A percentile compares a stretch with the other conserved stretches of the same genome.
These are phyloP conservation scores for Umbelopsis vinacea DNA, from an alignment of 192 early-diverging fungal genomes.

Conservation along the genomic window DNA sequence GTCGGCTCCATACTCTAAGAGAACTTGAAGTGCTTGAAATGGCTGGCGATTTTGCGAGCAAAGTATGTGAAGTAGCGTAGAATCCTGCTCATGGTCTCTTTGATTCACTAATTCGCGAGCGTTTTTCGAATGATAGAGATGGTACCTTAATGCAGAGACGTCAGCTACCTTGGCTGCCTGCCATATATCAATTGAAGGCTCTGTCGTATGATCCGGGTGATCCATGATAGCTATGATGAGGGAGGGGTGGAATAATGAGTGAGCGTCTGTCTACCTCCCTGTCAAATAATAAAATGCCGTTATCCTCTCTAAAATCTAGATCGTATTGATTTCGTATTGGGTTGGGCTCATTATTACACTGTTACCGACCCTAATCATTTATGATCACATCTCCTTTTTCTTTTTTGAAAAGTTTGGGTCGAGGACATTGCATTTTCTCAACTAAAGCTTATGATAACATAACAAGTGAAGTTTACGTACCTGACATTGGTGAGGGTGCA, in stretches of 20 bases:
- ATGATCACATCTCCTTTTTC: no score
- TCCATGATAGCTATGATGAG: background rate
- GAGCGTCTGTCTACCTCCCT: background rate
- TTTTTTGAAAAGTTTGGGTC: background rate
- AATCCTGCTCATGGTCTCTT: slow-evolving; percentile 35
- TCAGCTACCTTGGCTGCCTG: slow-evolving; percentile 37
- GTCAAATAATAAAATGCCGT: no score
- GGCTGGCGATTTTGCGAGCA: slow-evolving; percentile 31
- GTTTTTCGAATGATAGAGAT: slow-evolving; percentile 22
- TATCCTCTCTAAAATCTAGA: no score
- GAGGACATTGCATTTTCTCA: background rate
- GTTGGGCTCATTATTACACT: no score
- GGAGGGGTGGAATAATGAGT: background rate
- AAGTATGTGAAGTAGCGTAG: slow-evolving; percentile 33
- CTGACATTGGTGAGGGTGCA: background rate
- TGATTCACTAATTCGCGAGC: slow-evolving; percentile 23
- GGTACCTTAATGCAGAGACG: slow-evolving; percentile 30
- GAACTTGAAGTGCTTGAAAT: slow-evolving; percentile 5
- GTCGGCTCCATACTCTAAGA: slow-evolving; percentile 35
- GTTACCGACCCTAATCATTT: no score
- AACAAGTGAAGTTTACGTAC: background rate
- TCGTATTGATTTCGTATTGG: no score
- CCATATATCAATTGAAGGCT: slow-evolving; percentile 27
- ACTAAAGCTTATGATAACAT: background rate
- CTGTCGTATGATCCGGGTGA: background rate